Evolutionary conservation across 2,329 filamentous ascomycete species (phyloP).

Genomic region (Clarireedia monteithiana): DNA sequence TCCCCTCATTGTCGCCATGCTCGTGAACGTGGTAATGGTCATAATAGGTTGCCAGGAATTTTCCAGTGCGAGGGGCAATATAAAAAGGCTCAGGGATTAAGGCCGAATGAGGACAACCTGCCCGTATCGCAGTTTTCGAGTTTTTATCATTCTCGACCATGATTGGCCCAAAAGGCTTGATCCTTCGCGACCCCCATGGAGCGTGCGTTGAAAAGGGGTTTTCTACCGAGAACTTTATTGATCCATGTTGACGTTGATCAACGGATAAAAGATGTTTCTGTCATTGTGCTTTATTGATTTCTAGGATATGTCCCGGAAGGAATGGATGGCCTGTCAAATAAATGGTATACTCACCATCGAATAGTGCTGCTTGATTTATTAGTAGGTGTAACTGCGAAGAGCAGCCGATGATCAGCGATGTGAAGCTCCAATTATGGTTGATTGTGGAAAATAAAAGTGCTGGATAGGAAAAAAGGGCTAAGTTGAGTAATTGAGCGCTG

Average conservation of each 20-base stretch:
- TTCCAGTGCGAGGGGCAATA: background rate
- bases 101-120: background rate
- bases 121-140: background rate
- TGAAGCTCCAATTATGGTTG: too few relatives aligned
- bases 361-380: too few relatives aligned
- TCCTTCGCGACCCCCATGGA: background rate
- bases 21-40: background rate
- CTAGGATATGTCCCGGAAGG: background rate
- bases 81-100: background rate
- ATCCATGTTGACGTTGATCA: background rate
- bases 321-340: background rate
- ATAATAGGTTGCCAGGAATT: background rate
- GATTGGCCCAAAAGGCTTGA: background rate
- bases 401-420: too few relatives aligned
- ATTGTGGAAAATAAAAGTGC: background rate
- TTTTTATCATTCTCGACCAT: background rate
- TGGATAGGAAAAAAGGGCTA: background rate
- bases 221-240: background rate
- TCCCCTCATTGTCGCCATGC: background rate
- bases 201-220: background rate
- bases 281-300: background rate
- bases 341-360: background rate
- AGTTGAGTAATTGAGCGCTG: conserved; percentile 1
- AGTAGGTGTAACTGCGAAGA: too few relatives aligned
- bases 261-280: background rate